Evolutionary conservation across 805 yeast species (phyloP).

Genomic region (Torulaspora quercuum): DNA sequence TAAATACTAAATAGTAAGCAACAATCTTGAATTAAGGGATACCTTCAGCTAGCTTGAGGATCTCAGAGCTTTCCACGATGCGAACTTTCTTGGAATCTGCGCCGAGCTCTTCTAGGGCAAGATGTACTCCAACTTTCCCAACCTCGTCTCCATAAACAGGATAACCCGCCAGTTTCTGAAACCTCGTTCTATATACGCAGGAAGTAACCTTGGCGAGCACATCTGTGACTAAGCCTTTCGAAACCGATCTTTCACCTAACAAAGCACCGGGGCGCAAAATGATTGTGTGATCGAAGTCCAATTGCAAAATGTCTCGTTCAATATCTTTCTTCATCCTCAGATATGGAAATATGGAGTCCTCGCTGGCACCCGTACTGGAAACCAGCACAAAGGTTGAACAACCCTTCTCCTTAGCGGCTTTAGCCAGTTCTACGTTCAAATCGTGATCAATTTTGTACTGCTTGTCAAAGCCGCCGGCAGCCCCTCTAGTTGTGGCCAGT

Average conservation of each 20-base stretch:
- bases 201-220: conserved; percentile 36
- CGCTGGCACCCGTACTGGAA: conserved; percentile 61
- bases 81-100: conserved; percentile 27
- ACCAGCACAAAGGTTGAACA: conserved; percentile 64
- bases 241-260: conserved; percentile 55
- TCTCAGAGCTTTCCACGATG: conserved; percentile 34
- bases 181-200: conserved; percentile 35
- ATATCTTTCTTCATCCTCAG: conserved; percentile 67
- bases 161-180: conserved; percentile 34
- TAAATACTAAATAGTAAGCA: too few species aligned
- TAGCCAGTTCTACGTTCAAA: conserved; percentile 62
- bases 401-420: conserved; percentile 68
- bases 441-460: conserved; percentile 75
- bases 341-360: conserved; percentile 58
- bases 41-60: conserved; percentile 22
- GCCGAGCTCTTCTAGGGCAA: conserved; percentile 35
- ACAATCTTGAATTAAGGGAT: background rate
- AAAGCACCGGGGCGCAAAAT: conserved; percentile 76
- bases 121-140: conserved; percentile 51
- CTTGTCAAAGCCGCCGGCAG: conserved; percentile 68
- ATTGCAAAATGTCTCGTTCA: conserved; percentile 60
- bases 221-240: conserved; percentile 40
- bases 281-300: conserved; percentile 67
- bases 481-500: conserved; percentile 70
- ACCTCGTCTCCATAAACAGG: conserved; percentile 68